Evolutionary conservation across 2,329 filamentous ascomycete species (phyloP).

Genomic region (Aspergillus caelatus): DNA sequence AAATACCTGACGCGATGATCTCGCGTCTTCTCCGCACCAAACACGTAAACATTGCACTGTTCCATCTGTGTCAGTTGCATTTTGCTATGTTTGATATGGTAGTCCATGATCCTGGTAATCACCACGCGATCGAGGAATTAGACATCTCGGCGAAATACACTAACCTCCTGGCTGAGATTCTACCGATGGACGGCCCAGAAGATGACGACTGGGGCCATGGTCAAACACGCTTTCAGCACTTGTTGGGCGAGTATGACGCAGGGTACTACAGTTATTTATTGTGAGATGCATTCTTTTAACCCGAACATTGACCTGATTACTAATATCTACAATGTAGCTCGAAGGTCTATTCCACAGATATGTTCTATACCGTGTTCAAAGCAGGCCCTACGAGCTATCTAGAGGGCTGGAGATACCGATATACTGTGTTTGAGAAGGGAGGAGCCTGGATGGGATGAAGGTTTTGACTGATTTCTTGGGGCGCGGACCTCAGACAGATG

Average conservation of each 20-base stretch:
- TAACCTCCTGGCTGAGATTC: background rate
- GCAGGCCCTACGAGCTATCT: background rate
- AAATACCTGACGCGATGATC: background rate
- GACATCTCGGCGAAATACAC: background rate
- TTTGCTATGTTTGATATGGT: background rate
- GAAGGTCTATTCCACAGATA: background rate
- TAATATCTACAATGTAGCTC: background rate
- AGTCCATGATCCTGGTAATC: background rate
- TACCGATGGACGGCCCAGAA: background rate
- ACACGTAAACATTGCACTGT: background rate
- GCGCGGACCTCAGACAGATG: background rate
- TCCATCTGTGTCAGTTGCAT: background rate
- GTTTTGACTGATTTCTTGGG: background rate
- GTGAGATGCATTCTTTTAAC: background rate
- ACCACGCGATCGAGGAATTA: background rate
- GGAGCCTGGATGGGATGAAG: background rate
- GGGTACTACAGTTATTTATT: background rate
- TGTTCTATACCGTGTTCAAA: background rate
- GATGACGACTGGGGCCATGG: background rate
- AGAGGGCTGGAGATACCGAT: background rate
- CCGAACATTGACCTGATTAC: background rate
- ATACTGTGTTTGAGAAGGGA: background rate
- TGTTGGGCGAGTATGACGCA: background rate
- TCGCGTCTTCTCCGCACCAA: background rate
- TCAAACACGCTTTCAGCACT: background rate